Evolutionary conservation across 306 rosid species (phyloP).

Genomic region (Quercus alba): DNA sequence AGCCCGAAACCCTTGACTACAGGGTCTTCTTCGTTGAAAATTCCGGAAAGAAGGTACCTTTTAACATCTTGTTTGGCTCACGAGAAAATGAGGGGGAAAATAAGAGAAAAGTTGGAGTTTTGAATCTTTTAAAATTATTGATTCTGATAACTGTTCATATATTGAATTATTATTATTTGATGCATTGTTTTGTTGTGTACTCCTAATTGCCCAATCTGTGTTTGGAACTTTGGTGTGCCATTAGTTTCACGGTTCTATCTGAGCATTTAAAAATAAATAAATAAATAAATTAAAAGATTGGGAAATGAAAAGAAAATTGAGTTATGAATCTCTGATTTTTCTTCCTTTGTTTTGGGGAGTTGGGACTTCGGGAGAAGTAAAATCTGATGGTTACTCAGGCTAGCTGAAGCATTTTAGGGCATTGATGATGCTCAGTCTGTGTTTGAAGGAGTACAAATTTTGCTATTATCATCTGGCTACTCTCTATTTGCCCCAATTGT

Average conservation of each 20-base stretch:
- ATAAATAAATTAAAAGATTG: too few species aligned
- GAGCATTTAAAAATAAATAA: not conserved
- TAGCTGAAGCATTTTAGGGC: not conserved
- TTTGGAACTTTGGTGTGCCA: not conserved
- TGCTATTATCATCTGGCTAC: not conserved
- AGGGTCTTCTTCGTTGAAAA: slow-evolving; percentile 66
- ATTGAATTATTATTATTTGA: not conserved
- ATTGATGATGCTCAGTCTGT: not conserved
- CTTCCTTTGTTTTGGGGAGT: not conserved
- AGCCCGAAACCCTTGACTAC: slow-evolving; percentile 75
- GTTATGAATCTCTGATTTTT: not conserved
- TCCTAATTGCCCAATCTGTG: not conserved
- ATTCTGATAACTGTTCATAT: not conserved
- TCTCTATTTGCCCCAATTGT: not conserved
- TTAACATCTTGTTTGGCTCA: not conserved
- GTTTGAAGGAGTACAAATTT: not conserved
- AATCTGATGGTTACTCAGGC: not conserved
- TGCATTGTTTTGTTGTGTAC: not conserved
- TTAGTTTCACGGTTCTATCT: not conserved
- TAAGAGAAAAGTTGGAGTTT: not conserved
- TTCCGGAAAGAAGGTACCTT: slow-evolving; percentile 70
- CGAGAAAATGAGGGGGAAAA: not conserved
- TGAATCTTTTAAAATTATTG: too few species aligned
- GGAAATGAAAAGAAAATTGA: not conserved
- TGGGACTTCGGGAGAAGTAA: not conserved